Percentiles rank a stretch among this genome's conserved stretches.
phyloP scores from a whole-genome alignment of 768 basidiomycete species.

The Suillus alpinus region DNA sequence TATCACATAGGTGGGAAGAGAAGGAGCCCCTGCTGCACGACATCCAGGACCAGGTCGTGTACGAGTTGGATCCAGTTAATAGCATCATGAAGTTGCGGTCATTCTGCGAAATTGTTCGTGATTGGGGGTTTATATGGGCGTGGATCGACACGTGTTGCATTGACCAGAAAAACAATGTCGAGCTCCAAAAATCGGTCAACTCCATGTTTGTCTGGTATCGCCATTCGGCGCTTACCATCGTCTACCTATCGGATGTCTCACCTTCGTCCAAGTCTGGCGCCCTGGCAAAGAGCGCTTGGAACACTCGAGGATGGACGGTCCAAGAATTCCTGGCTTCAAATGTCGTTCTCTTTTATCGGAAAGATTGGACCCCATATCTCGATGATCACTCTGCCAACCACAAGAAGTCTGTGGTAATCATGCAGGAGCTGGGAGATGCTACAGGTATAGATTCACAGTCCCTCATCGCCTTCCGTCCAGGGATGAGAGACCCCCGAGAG shows the following conservation, averaged over 20 bases:
- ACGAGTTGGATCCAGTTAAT: constrained; percentile 10
- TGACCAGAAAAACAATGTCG: constrained; percentile 18
- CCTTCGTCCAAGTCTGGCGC: background rate
- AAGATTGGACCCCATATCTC: constrained; percentile 15
- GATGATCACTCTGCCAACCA: background rate
- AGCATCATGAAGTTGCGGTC: constrained; percentile 21
- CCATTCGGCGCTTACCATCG: constrained; percentile 22
- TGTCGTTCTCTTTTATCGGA: constrained; percentile 24
- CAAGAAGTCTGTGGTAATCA: background rate
- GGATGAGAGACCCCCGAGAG: background rate
- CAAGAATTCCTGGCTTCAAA: constrained; percentile 26
- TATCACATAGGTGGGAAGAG: constrained; percentile 25
- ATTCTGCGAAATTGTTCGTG: constrained; percentile 26
- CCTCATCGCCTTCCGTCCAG: background rate
- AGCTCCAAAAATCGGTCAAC: constrained; percentile 27
- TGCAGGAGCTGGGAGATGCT: background rate
- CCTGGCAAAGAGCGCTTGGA: constrained; percentile 11
- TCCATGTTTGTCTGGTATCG: constrained; percentile 28
- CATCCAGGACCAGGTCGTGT: constrained; percentile 15
- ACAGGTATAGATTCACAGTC: background rate
- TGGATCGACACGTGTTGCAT: constrained; percentile 30
- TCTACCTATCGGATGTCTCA: constrained; percentile 22
- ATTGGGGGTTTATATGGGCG: constrained; percentile 28
- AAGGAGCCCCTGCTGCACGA: constrained; percentile 17
- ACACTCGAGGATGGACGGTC: constrained; percentile 25